Percentiles rank a stretch among this genome's conserved stretches.
phyloP scores from a whole-genome alignment of 2,329 filamentous ascomycete species.

The Chrysoporthe austroafricana region DNA sequence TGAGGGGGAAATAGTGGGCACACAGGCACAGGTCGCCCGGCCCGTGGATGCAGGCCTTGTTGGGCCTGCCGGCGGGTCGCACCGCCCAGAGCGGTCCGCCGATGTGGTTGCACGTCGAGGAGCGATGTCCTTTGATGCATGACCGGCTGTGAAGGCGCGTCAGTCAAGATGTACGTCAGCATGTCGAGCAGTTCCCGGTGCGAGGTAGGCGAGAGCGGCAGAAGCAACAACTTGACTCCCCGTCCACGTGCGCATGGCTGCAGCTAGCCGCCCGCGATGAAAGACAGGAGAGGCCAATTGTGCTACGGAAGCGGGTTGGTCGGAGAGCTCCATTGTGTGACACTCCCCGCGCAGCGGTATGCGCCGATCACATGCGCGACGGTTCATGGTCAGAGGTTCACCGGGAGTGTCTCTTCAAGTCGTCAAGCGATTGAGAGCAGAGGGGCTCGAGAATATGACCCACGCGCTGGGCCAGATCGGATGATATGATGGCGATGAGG shows the following conservation, averaged over 20 bases:
- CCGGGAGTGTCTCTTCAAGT: too few relatives aligned
- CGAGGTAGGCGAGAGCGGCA: too few relatives aligned
- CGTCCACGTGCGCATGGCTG: slow-evolving; percentile 5
- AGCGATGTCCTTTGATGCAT: slow-evolving; percentile 76
- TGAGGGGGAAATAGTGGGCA: slow-evolving; percentile 34
- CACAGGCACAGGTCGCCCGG: slow-evolving; percentile 65
- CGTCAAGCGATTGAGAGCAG: neutral
- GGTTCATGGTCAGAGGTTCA: neutral
- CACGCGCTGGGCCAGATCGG: neutral
- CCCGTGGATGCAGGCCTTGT: slow-evolving; percentile 71
- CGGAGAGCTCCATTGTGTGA: neutral
- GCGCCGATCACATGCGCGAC: neutral
- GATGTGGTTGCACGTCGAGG: slow-evolving; percentile 71
- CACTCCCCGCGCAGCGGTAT: neutral
- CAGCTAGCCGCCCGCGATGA: slow-evolving; percentile 10
- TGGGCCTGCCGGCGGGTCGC: slow-evolving; percentile 70
- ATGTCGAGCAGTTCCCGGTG: too few relatives aligned
- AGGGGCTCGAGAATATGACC: neutral
- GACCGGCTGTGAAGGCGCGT: slow-evolving; percentile 57
- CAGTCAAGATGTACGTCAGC: slow-evolving; percentile 9
- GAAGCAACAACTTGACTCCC: too few relatives aligned
- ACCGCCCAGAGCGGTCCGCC: slow-evolving; percentile 47
- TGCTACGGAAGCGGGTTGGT: slow-evolving; percentile 6
- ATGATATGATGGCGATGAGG: neutral
- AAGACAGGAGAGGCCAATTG: neutral